Base-by-base conservation (phyloP, 306 rosid species). In the Ochetophila trinervis region DNA sequence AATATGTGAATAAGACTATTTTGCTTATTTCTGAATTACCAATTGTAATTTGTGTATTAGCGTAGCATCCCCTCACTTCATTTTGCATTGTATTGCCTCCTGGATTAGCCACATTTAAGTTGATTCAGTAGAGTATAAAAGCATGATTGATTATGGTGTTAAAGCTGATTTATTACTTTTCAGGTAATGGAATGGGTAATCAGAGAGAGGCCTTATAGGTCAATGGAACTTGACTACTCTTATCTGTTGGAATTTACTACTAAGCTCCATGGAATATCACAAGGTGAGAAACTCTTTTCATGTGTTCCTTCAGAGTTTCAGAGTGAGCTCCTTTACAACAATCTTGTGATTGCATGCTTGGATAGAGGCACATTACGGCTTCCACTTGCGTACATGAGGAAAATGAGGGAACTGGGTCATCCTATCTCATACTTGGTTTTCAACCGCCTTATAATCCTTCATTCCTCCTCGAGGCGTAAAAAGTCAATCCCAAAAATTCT, bases 141-240 rank as follows among this genome's bases (percentile, higher is more conserved):
- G 32, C 65, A 27, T 22, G 47, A 40, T 24, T 4, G 19, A n/a
- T 64, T 36, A 13, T 56, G 54, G 34, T n/a, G 51, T 60, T 55
- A 32, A 57, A 45, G 63, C 27, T 70, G 13, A 52, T 57, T 21
- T 54, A 36, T 66, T 60, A 14, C 32, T 81, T 64, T 71, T 68
- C 84, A 93, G 97, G 95, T 86, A 32, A 90, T 88, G 99, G 97
- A 90, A 74, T 93, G 99, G 97, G 87, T 88, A 82, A 80, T 93
- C 67, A 83, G 97, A 75, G 96, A 93, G 73, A 81, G 79, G 60
- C 99, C 99, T 0, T 93, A 87, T 53, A 83, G 75, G 76, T 89
- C 85, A 42, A 87, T 58, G 54, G 96, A 93, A 48, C 72, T 90
- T 52, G 97, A 93, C 76, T 93, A 90, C 77, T 90, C 97, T 65